phyloP scores from a whole-genome alignment of 805 yeast species.

The Saturnispora ahearnii region DNA sequence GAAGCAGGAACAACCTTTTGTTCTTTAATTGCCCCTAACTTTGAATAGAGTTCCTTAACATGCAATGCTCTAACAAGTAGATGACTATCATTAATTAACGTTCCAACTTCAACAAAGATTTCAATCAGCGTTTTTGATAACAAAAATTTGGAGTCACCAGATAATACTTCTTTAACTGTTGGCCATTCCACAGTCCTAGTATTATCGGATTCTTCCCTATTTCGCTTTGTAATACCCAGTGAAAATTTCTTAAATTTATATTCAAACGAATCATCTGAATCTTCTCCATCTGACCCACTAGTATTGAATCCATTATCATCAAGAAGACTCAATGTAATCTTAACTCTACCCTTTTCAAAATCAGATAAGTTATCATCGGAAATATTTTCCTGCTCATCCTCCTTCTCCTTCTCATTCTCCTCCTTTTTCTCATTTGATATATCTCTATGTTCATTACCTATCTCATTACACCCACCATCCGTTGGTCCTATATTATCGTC shows the following conservation, averaged over 20 bases:
- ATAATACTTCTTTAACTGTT: slow-evolving; percentile 49
- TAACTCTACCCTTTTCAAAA: background rate
- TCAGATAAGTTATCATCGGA: background rate
- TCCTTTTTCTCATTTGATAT: background rate
- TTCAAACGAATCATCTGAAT: slow-evolving; percentile 2
- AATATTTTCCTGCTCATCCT: background rate
- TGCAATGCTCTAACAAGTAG: slow-evolving; percentile 50
- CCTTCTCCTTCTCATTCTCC: background rate
- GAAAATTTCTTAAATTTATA: slow-evolving; percentile 4
- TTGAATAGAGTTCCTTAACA: slow-evolving; percentile 36
- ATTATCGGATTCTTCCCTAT: background rate
- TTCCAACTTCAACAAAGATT: slow-evolving; percentile 52
- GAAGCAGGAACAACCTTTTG: background rate
- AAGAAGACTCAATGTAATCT: slow-evolving; percentile 7
- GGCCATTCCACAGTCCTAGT: slow-evolving; percentile 27
- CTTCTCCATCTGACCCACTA: slow-evolving; percentile 9
- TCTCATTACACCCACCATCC: background rate
- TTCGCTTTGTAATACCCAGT: background rate
- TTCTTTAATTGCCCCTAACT: background rate
- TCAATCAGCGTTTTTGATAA: slow-evolving; percentile 51
- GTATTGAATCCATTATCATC: slow-evolving; percentile 11
- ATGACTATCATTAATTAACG: slow-evolving; percentile 54
- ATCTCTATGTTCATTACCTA: slow-evolving; percentile 1
- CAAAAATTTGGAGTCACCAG: slow-evolving; percentile 31
- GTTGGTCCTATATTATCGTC: slow-evolving; percentile 6